Evolutionary conservation across 805 yeast genomes (phyloP).

Genomic region (Danielozyma ontarioensis): DNA sequence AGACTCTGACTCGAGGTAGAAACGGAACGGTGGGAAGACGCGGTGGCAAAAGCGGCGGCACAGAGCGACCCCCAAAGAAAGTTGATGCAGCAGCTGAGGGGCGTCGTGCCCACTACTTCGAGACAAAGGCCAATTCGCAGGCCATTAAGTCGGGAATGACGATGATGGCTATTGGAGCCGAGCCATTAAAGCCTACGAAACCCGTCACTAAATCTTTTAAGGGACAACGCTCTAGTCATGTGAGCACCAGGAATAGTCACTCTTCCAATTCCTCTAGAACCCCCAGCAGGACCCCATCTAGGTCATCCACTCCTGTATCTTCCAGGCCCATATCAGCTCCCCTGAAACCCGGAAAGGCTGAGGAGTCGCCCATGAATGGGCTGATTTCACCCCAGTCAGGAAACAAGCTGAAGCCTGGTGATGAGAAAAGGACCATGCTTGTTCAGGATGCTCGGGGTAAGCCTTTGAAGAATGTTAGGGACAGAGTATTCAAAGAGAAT

Average conservation of each 20-base stretch:
- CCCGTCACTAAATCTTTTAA: too few species aligned
- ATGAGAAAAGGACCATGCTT: background rate
- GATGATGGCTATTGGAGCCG: slow-evolving; percentile 34
- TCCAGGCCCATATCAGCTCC: too few species aligned
- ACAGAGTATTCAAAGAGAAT: background rate
- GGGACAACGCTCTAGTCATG: too few species aligned
- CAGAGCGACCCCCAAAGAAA: slow-evolving; percentile 10
- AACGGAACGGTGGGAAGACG: slow-evolving; percentile 27
- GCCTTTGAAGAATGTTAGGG: background rate
- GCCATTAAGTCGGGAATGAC: slow-evolving; percentile 35
- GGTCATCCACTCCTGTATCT: too few species aligned
- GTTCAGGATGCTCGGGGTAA: background rate
- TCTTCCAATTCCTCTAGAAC: background rate
- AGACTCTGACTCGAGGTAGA: slow-evolving; percentile 22
- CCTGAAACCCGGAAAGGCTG: background rate
- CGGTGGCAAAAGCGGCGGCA: slow-evolving; percentile 13
- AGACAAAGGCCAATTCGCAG: slow-evolving; percentile 23
- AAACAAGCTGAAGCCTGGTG: background rate
- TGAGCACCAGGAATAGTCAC: background rate
- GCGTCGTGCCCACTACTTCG: slow-evolving; percentile 33
- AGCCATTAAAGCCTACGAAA: slow-evolving; percentile 3
- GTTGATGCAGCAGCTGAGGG: slow-evolving; percentile 28
- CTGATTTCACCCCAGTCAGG: background rate
- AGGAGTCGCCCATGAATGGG: background rate
- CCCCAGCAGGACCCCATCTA: too few species aligned